phyloP scores from a whole-genome alignment of 75 land plant species.

The Chamaecyparis obtusa region DNA sequence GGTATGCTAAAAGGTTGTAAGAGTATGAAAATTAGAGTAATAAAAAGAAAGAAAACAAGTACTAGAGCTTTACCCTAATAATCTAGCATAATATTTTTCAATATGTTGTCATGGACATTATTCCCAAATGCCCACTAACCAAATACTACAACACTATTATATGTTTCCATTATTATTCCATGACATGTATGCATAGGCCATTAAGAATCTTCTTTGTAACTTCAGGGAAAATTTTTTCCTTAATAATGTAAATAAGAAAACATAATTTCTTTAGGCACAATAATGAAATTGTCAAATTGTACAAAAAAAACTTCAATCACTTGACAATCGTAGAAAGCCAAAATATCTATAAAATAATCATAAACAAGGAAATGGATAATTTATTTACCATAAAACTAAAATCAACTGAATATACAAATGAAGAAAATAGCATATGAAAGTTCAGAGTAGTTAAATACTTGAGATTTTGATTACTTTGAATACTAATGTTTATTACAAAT shows the following conservation, averaged over 20 bases:
- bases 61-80: conserved; percentile 59
- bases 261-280: no score
- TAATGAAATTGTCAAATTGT: no score
- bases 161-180: conserved; percentile 58
- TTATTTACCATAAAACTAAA: no score
- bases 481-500: no score
- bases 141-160: conserved; percentile 61
- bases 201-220: conserved; percentile 86
- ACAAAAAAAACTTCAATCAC: no score
- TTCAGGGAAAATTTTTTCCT: conserved; percentile 94
- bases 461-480: no score
- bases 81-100: conserved; percentile 61
- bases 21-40: conserved; percentile 57
- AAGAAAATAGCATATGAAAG: no score
- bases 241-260: neutral
- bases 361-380: no score
- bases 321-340: no score
- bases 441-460: no score
- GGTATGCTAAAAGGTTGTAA: conserved; percentile 79
- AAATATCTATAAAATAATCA: no score
- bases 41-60: conserved; percentile 64
- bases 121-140: conserved; percentile 95
- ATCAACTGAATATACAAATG: no score
- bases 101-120: conserved; percentile 56
- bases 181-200: conserved; percentile 77